These are phyloP conservation scores for Claviceps pazoutovae DNA, from an alignment of 2,329 filamentous ascomycete genomes.

Conservation along the genomic window DNA sequence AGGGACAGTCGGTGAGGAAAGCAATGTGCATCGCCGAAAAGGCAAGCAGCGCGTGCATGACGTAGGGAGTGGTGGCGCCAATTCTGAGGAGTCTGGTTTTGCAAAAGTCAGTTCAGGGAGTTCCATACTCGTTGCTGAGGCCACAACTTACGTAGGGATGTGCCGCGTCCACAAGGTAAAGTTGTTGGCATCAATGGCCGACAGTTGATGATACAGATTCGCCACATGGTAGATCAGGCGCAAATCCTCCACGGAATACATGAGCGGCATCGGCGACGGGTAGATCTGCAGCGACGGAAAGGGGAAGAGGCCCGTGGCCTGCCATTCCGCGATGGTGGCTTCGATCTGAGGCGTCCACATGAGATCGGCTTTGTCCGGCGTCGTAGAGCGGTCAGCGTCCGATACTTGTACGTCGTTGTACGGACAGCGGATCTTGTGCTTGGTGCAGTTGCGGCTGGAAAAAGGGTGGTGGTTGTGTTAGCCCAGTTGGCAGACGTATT, in stretches of 20 bases:
- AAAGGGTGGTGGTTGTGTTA: conserved; percentile 8
- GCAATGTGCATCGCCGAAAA: conserved; percentile 92
- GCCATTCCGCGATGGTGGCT: conserved; percentile 68
- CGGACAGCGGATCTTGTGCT: conserved; percentile 95
- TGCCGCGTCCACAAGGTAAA: conserved; percentile 89
- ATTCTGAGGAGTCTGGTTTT: conserved; percentile 45
- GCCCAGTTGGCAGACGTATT: background rate
- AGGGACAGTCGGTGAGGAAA: conserved; percentile 71
- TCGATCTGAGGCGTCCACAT: conserved; percentile 82
- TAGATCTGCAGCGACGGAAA: conserved; percentile 70
- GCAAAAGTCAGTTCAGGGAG: background rate
- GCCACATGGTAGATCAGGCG: conserved; percentile 85
- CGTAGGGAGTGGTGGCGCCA: conserved; percentile 68
- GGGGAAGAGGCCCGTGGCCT: conserved; percentile 69
- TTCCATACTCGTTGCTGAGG: background rate
- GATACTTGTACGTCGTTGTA: conserved; percentile 74
- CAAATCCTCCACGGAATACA: conserved; percentile 64
- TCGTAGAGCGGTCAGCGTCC: conserved; percentile 46
- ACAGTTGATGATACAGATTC: conserved; percentile 71
- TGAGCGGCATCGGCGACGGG: conserved; percentile 57
- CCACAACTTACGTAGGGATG: conserved; percentile 65
- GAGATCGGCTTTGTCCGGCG: conserved; percentile 53
- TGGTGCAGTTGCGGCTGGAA: conserved; percentile 85
- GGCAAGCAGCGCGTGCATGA: conserved; percentile 85
- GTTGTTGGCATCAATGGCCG: conserved; percentile 60